A percentile compares a stretch with the other conserved stretches of the same genome.
These are phyloP conservation scores for Phytophthora cactorum DNA, from an alignment of 352 stramenopile genomes.

Conservation along the genomic window DNA sequence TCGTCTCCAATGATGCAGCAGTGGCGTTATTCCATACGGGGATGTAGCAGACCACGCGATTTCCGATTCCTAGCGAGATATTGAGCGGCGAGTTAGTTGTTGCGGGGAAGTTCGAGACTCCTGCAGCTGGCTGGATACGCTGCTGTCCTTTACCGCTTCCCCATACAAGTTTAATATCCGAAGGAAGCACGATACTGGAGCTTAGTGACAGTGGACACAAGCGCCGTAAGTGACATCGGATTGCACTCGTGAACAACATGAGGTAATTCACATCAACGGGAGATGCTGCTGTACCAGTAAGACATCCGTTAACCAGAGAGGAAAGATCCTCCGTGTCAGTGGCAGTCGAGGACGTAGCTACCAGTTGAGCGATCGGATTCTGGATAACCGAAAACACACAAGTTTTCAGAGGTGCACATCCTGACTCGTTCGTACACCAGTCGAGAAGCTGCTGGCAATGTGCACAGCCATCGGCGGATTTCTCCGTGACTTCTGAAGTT, in stretches of 20 bases:
- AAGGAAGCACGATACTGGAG: slow-evolving; percentile 28
- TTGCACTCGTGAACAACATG: slow-evolving; percentile 52
- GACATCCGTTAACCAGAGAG: slow-evolving; percentile 39
- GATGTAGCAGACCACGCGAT: slow-evolving; percentile 50
- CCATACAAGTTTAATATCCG: slow-evolving; percentile 54
- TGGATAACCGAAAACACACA: slow-evolving; percentile 43
- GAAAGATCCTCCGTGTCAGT: slow-evolving; percentile 43
- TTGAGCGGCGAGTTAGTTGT: slow-evolving; percentile 24
- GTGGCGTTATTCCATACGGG: slow-evolving; percentile 37
- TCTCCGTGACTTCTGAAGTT: slow-evolving; percentile 37
- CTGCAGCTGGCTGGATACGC: slow-evolving; percentile 1
- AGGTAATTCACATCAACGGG: slow-evolving; percentile 38
- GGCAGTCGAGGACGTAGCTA: slow-evolving; percentile 20
- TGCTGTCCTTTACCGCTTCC: slow-evolving; percentile 42
- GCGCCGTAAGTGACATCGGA: slow-evolving; percentile 61
- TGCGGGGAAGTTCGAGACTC: slow-evolving; percentile 12
- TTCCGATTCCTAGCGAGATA: slow-evolving; percentile 44
- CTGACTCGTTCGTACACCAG: slow-evolving; percentile 46
- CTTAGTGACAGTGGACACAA: slow-evolving; percentile 43
- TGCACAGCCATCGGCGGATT: slow-evolving; percentile 50
- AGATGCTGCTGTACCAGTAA: slow-evolving; percentile 18
- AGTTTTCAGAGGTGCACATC: slow-evolving; percentile 41
- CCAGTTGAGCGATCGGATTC: slow-evolving; percentile 23
- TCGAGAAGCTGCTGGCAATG: slow-evolving; percentile 63
- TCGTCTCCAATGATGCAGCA: slow-evolving; percentile 34